Evolutionary conservation across 768 basidiomycete species (phyloP).

Genomic region (Hirschioporus abietinus): DNA sequence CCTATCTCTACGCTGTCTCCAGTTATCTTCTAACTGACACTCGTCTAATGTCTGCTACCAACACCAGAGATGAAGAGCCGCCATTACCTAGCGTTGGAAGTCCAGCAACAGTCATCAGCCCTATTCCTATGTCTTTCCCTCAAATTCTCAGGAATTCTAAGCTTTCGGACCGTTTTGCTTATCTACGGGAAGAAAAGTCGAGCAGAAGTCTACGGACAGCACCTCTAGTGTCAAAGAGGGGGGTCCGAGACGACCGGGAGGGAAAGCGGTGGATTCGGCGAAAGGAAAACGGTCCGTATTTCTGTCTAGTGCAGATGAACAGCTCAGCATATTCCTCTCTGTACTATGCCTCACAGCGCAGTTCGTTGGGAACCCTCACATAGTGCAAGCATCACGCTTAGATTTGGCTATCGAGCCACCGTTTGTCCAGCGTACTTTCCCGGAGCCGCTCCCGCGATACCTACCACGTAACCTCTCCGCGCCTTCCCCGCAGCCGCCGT

Average conservation of each 20-base stretch:
- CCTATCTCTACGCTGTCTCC: too few relatives aligned
- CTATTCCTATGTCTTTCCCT: conserved; percentile 65
- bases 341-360: conserved; percentile 39
- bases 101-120: conserved; percentile 16
- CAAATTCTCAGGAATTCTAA: conserved; percentile 59
- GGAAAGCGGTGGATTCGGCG: conserved; percentile 76
- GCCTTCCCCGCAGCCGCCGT: conserved; percentile 35
- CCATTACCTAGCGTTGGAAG: background rate
- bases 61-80: too few relatives aligned
- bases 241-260: conserved; percentile 53
- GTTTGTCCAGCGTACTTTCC: conserved; percentile 54
- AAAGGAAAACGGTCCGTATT: conserved; percentile 64
- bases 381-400: conserved; percentile 51
- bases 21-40: too few relatives aligned
- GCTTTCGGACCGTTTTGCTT: conserved; percentile 46
- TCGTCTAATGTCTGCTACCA: background rate
- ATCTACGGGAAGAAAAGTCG: conserved; percentile 31
- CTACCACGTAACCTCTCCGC: conserved; percentile 56
- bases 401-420: conserved; percentile 50
- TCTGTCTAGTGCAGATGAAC: background rate
- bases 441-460: conserved; percentile 67
- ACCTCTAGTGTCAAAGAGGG: conserved; percentile 32
- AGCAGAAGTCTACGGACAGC: conserved; percentile 7
- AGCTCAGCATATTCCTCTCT: background rate
- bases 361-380: conserved; percentile 69